These are phyloP conservation scores for Yarrowia hollandica DNA, from an alignment of 805 yeast genomes.

Conservation along the genomic window DNA sequence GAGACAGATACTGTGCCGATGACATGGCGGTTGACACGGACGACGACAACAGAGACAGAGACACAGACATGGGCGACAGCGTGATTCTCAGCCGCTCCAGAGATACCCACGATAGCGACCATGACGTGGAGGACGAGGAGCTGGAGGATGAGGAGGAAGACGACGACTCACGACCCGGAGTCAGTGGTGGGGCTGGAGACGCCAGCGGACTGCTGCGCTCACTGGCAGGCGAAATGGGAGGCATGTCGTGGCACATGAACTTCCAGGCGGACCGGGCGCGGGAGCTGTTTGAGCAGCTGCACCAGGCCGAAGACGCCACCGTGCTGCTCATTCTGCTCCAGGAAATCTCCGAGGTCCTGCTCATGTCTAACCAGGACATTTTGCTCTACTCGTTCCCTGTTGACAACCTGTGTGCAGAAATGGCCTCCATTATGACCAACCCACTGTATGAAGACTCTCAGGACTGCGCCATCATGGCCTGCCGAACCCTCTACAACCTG, in stretches of 20 bases:
- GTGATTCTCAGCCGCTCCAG: slow-evolving; percentile 8
- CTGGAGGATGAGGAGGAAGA: slow-evolving; percentile 33
- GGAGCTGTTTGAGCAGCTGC: slow-evolving; percentile 22
- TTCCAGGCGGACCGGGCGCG: slow-evolving; percentile 27
- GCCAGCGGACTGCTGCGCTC: slow-evolving; percentile 35
- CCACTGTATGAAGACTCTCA: slow-evolving; percentile 61
- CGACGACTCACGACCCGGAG: slow-evolving; percentile 37
- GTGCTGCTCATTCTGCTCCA: slow-evolving; percentile 40
- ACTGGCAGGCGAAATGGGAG: slow-evolving; percentile 30
- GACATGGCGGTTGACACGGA: slow-evolving; percentile 21
- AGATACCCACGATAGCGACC: slow-evolving; percentile 32
- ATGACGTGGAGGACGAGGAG: slow-evolving; percentile 31
- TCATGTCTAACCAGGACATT: slow-evolving; percentile 40
- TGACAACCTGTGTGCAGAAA: slow-evolving; percentile 51
- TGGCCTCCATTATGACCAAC: slow-evolving; percentile 60
- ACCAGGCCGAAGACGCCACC: slow-evolving; percentile 37
- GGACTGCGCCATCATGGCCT: slow-evolving; percentile 79
- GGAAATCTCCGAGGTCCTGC: slow-evolving; percentile 41
- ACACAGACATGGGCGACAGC: slow-evolving; percentile 21
- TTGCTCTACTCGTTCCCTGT: slow-evolving; percentile 52
- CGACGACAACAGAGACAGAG: slow-evolving; percentile 27
- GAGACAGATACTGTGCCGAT: slow-evolving; percentile 26
- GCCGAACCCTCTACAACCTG: slow-evolving; percentile 79
- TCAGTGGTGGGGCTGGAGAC: slow-evolving; percentile 34
- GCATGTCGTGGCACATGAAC: slow-evolving; percentile 33